Evolutionary conservation across 1,284 basidiomycete genomes (phyloP), one percentile per base, ranked within the genome.

Genomic region (Porodaedalea pini): DNA sequence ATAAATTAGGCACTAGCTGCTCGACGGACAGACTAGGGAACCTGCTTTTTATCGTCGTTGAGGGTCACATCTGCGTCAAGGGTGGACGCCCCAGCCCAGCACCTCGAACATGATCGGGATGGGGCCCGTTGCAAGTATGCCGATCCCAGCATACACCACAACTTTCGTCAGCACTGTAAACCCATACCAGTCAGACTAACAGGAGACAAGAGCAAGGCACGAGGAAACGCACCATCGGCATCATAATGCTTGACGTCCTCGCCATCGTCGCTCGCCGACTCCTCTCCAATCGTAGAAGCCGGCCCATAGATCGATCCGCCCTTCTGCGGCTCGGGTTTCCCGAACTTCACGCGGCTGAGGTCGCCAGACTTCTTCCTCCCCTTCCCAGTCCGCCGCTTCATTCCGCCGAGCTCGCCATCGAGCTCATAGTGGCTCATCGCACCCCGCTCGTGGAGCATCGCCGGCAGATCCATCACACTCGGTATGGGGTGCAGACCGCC

Each of bases 71-170:
- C n/a, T n/a, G n/a, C n/a, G n/a, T 54, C 32, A 54, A 36, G 56
- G 49, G n/a, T 51, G 44, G 4, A 86, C 75, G 21, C 87, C 87
- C 83, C 82, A 87, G 0, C 83, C 90, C 3, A 90, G 63, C 5
- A 81, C 54, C 64, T 86, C 83, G 65, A 93, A 94, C 65, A 84
- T 69, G 15, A 85, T 69, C 0, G 91, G 91, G 31, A 87, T 73
- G 1, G 75, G 69, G 58, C 86, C 82, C 3, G 75, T 71, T 0
- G 86, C 82, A 15, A 94, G 69, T 25, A 90, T 68, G 0, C 82
- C 92, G 59, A 97, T 95, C 0, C 92, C 93, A 51, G 81, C 80
- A 68, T 97, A 98, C 2, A 96, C 94, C 48, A 93, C 83, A 2
- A 95, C 88, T 73, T 95, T 96, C 29, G 94, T 95, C 61, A 95